phyloP scores from a whole-genome alignment of 164 flowering plant species.

The Piper betle region DNA sequence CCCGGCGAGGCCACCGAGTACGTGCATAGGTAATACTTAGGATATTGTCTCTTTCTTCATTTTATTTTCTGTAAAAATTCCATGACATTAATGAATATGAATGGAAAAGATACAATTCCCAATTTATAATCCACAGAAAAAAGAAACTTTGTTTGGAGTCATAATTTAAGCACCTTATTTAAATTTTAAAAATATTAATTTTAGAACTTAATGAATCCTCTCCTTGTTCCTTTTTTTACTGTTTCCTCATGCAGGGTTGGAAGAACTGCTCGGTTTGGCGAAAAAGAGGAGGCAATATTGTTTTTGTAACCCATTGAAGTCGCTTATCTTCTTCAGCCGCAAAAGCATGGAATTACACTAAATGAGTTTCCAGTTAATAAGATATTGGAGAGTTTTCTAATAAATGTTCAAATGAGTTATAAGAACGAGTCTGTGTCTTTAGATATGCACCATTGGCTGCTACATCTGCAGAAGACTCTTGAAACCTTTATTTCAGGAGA shows the following conservation, averaged over 20 bases:
- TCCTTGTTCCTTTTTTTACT: not conserved
- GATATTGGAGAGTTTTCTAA: conserved; percentile 51
- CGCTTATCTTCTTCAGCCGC: conserved; percentile 61
- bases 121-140: too few species aligned
- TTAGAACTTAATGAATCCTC: not conserved
- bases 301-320: conserved; percentile 82
- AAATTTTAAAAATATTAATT: not conserved
- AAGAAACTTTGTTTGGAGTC: too few species aligned
- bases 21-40: conserved; percentile 60
- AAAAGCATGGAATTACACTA: conserved; percentile 65
- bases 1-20: conserved; percentile 97
- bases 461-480: conserved; percentile 53
- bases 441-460: conserved; percentile 77
- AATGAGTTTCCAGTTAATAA: conserved; percentile 63
- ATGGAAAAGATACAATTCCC: too few species aligned
- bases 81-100: not conserved
- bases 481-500: conserved; percentile 43
- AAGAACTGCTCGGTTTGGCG: conserved; percentile 91
- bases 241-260: conserved; percentile 56
- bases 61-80: not conserved
- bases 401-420: conserved; percentile 24
- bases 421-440: conserved; percentile 35
- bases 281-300: conserved; percentile 69
- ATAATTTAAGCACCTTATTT: not conserved
- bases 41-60: not conserved